Evolutionary conservation across 192 early-diverging fungal genomes (phyloP).

Genomic region (Mortierella hygrophila): DNA sequence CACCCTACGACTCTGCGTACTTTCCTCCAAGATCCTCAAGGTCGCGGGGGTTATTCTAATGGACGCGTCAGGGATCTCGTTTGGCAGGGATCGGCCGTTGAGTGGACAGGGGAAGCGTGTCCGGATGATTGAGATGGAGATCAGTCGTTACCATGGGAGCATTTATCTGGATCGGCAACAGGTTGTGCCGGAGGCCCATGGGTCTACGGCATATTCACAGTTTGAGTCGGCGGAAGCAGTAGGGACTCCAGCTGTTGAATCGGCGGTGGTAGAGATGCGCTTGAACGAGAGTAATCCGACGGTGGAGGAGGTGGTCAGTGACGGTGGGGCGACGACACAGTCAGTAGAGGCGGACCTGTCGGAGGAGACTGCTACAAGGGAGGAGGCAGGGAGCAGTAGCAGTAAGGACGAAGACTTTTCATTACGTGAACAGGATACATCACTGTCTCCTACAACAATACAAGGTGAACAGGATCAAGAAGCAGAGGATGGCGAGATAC

Average conservation of each 20-base stretch:
- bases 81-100: conserved; percentile 69
- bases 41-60: conserved; percentile 65
- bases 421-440: background rate
- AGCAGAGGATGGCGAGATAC: conserved; percentile 37
- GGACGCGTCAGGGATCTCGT: conserved; percentile 64
- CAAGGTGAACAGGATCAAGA: background rate
- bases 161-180: conserved; percentile 61
- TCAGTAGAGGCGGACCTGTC: background rate
- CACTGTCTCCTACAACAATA: background rate
- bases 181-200: conserved; percentile 7
- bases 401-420: background rate
- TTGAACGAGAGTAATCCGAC: background rate
- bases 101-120: conserved; percentile 64
- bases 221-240: background rate
- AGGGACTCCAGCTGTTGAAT: background rate
- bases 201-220: background rate
- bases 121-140: conserved; percentile 73
- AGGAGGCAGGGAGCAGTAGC: background rate
- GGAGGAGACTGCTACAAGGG: too few species aligned
- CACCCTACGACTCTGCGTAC: conserved; percentile 71
- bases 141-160: conserved; percentile 74
- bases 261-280: background rate
- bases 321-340: background rate
- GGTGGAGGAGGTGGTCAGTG: background rate
- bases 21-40: conserved; percentile 60